A percentile compares a stretch with the other conserved stretches of the same genome.
Conservation (phyloP, 148 eudicot species). For the Rhododendron ovatum region DNA sequence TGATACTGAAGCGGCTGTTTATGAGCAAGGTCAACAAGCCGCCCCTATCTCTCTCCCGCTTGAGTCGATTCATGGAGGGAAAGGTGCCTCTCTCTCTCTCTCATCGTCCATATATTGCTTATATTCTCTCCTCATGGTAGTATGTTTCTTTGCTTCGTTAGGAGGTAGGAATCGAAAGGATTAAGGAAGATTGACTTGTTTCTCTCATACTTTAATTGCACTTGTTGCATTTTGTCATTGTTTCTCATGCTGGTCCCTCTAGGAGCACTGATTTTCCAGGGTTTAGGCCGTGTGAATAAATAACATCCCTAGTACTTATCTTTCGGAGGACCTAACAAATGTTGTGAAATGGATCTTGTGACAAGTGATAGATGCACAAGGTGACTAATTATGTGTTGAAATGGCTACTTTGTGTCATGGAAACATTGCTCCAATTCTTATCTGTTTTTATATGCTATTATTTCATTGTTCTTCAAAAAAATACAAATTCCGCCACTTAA, state of each 20-base stretch:
- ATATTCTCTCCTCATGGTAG: neutral
- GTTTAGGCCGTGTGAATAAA: neutral
- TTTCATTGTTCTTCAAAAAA: neutral
- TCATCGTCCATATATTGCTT: neutral
- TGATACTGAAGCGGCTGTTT: slow-evolving; percentile 74
- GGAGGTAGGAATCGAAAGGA: neutral
- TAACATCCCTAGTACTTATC: neutral
- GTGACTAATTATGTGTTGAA: neutral
- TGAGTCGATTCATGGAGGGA: slow-evolving; percentile 54
- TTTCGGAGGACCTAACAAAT: too few species aligned
- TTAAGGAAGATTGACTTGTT: neutral
- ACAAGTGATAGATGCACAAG: neutral
- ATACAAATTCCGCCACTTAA: neutral
- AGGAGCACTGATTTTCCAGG: neutral
- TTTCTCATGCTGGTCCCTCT: too few species aligned
- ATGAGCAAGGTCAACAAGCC: slow-evolving; percentile 91
- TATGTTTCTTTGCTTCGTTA: neutral
- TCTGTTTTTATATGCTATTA: neutral
- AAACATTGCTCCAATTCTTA: neutral
- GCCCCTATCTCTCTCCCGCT: slow-evolving; percentile 74
- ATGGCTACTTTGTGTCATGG: neutral
- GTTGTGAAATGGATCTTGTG: neutral
- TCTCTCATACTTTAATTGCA: neutral
- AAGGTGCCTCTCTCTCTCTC: slow-evolving; percentile 45
- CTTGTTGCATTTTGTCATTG: neutral